Evolutionary conservation across 192 early-diverging fungal genomes (phyloP).

Genomic region (Dissophora globulifera): DNA sequence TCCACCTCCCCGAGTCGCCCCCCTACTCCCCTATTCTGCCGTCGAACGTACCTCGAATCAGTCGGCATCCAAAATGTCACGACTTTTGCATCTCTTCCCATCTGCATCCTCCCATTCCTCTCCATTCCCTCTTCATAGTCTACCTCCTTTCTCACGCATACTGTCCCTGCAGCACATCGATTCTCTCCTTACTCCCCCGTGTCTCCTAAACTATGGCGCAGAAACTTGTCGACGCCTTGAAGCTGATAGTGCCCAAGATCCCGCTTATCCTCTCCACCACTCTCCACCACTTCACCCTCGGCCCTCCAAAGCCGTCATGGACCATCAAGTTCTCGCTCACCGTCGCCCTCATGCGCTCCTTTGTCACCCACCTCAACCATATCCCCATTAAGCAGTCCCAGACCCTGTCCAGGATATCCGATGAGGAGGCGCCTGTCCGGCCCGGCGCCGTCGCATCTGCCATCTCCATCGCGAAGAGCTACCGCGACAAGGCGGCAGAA

Average conservation of each 20-base stretch:
- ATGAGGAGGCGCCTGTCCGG: conserved; percentile 28
- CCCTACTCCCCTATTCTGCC: background rate
- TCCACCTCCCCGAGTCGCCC: background rate
- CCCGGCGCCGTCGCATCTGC: conserved; percentile 33
- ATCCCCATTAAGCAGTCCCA: conserved; percentile 56
- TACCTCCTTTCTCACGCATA: too few species aligned
- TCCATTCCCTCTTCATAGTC: background rate
- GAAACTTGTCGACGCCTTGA: background rate
- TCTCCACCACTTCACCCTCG: conserved; percentile 40
- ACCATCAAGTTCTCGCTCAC: conserved; percentile 40
- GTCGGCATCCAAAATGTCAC: too few species aligned
- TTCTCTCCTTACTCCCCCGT: too few species aligned
- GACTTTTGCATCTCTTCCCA: too few species aligned
- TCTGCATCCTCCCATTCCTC: background rate
- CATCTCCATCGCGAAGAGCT: conserved; percentile 28
- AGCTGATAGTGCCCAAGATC: conserved; percentile 19
- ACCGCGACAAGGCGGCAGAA: conserved; percentile 46
- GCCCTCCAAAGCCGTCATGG: conserved; percentile 62
- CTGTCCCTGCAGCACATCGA: too few species aligned
- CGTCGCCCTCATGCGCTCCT: conserved; percentile 42
- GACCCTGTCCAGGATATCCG: conserved; percentile 10
- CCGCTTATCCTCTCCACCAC: conserved; percentile 46
- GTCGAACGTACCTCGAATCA: too few species aligned
- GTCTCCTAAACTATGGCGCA: conserved; percentile 13
- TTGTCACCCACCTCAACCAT: conserved; percentile 20